Base-by-base conservation (phyloP, 441 rosid species). In the Gossypium davidsonii region DNA sequence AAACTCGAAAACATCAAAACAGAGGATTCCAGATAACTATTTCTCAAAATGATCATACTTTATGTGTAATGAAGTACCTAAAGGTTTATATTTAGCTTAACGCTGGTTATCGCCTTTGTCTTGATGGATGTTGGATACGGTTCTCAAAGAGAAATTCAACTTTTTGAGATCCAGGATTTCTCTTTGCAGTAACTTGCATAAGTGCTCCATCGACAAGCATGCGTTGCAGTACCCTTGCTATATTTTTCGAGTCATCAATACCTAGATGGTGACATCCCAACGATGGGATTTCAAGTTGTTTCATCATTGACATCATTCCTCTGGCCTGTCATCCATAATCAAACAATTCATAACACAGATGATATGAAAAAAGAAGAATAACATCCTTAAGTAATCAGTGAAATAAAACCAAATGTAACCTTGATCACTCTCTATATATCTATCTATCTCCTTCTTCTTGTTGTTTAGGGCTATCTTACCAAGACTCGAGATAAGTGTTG, bases 281-380 rank as follows among this genome's bases (percentile, higher is more conserved):
- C 55, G 81, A 78, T 21, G 81, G 90, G 73, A 94, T 83, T 68
- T 78, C 83, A 67, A 86, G 89, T 70, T 90, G 93, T 73, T 73
- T 87, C 96, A 94, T 87, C 97, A 94, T 92, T 10, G 92, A 70
- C 85, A 85, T 86, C 99, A 94, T 94, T 77, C 99, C 99, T 76
- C 85, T 82, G 9, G 97, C 99, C 97, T 94, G 78, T 76, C 63
- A 79, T 74, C 63, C 75, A 73, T 66, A 62, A 58, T 25, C 5
- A 57, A 57, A 11, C 20, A 64, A 70, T 69, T 53, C 23, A 53
- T 51, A 34, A 49, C 67, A 76, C 37, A 55, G 34, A 31, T 4
- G 34, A 31, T 53, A 8, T 6, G 61, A 20, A 15, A 17, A 23
- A 44, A 72, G 70, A 59, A 23, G 12, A 28, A 10, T 28, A 52